Evolutionary conservation across 2,329 filamentous ascomycete species (phyloP).

Genomic region (Didymella exigua): DNA sequence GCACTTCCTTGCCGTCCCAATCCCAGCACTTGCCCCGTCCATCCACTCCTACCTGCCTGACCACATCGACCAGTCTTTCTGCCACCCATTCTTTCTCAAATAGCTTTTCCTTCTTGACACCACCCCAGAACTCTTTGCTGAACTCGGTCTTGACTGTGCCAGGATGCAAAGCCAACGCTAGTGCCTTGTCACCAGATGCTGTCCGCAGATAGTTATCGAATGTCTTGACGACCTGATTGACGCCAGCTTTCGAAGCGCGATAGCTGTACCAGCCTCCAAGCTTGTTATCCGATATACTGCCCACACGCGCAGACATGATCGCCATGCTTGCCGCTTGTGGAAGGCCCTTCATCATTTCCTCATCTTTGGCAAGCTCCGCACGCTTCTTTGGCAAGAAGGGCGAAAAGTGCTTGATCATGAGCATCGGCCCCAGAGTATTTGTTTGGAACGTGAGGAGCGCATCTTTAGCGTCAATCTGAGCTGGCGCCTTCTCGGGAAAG

Average conservation of each 20-base stretch:
- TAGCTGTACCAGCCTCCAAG: constrained; percentile 84
- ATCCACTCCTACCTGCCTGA: constrained; percentile 67
- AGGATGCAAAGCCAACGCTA: constrained; percentile 75
- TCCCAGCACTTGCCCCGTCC: constrained; percentile 50
- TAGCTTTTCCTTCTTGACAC: constrained; percentile 65
- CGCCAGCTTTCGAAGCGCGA: constrained; percentile 74
- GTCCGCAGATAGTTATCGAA: constrained; percentile 70
- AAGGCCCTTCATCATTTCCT: constrained; percentile 33
- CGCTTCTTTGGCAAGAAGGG: constrained; percentile 68
- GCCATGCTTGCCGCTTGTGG: constrained; percentile 68
- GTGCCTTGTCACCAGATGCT: constrained; percentile 64
- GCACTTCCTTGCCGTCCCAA: constrained; percentile 48
- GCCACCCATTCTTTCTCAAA: constrained; percentile 71
- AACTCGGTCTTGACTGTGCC: constrained; percentile 80
- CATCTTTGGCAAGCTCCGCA: constrained; percentile 3
- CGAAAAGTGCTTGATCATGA: constrained; percentile 78
- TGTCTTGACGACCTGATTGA: constrained; percentile 72
- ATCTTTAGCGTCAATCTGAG: constrained; percentile 65
- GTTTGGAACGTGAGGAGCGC: constrained; percentile 73
- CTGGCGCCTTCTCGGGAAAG: constrained; percentile 72
- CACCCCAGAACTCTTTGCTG: constrained; percentile 73
- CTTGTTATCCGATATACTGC: constrained; percentile 72
- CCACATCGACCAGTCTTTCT: constrained; percentile 66
- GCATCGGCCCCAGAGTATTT: constrained; percentile 75
- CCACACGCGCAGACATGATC: constrained; percentile 80